Base-by-base conservation (phyloP, 2,329 filamentous ascomycete species). In the Sporothrix euskadiensis region DNA sequence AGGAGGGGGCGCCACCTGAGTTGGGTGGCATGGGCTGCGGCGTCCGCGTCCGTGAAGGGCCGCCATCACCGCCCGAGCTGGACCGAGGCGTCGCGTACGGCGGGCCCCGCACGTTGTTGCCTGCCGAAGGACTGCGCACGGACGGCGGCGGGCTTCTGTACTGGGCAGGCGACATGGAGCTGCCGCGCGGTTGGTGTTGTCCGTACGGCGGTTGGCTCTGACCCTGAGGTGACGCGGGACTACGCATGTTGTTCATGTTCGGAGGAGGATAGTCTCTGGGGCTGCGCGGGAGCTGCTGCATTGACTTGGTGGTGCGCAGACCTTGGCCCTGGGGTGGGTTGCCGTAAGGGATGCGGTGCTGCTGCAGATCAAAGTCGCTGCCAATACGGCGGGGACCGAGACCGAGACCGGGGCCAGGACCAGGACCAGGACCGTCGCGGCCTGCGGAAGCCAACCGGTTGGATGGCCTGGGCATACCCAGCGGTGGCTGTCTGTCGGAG, bases 211-310 rank as follows among this genome's bases (percentile, higher is more conserved):
- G 19, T 4, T n/a, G 39, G 10, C 44, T 9, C 44, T 22, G 35
- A n/a, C 19, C 30, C 16, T 44, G 63, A 16, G 73, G 54, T 3
- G 70, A 65, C n/a, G 30, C 4, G 3, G 65, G 66, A 0, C 19
- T 57, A 14, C 59, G 22, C 49, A 44, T 47, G 22, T 39, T 39
- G 30, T 49, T 49, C 59, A 44, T 47, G 35, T 19, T 26, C 6
- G n/a, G 8, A 19, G n/a, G 22, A 4, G 47, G 35, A 14, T 44
- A 32, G 30, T 74, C 71, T 49, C 68, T 47, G 12, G 61, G 35
- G 22, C 54, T 39, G 16, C 61, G 68, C 16, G 73, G 59, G 22
- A 74, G 71, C 32, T 75, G 69, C 44, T 75, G 74, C 74, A 75
- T 73, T 1, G 74, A 75, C 39, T 65, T 47, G 5, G 69, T 68